Base-by-base conservation (phyloP, 495 filamentous ascomycete species). In the Podospora comata region DNA sequence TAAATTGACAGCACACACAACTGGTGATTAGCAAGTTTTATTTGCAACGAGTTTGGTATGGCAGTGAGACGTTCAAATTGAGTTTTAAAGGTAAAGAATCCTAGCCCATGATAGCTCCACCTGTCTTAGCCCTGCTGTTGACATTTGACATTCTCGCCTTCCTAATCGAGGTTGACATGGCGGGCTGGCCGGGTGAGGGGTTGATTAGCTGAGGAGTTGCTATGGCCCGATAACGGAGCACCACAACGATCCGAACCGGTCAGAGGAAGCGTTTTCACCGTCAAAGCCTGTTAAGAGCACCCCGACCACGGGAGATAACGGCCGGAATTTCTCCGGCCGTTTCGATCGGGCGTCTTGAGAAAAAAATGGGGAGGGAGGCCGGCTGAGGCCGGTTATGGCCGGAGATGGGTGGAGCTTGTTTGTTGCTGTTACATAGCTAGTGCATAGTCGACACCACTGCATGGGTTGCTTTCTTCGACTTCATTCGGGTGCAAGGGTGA, bases 341-440 rank as follows among this genome's bases (percentile, higher is more conserved):
- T 72, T 72, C 61, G 55, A n/a, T 19, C 58, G 28, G 23, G 11
- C 19, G 7, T 48, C 39, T 48, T 48, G 39, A 1, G 13, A 16
- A 48, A 48, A 48, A 48, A 62, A 27, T 28, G 30, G 9, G 60
- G 20, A 5, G 20, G 11, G 20, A 23, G 69, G 72, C 75, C 74
- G 75, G 72, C 48, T 77, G 74, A 73, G 74, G 74, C 76, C 76
- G 76, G 71, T 59, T 78, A 76, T 34, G 74, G 76, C 74, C 76
- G 76, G 74, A 73, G 65, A 73, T 71, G 26, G 70, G 73, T 69
- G 76, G 76, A 54, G 65, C 64, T 39, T 1, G 34, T 19, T 30
- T n/a, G 44, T 63, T 71, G 67, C 72, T 30, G 71, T 75, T 76
- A 77, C 74, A 67, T 23, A 18, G 53, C 60, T 23, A 18, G 53